These are phyloP conservation scores for Clarireedia homoeocarpa DNA, from an alignment of 2,329 filamentous ascomycete species.

Conservation along the genomic window DNA sequence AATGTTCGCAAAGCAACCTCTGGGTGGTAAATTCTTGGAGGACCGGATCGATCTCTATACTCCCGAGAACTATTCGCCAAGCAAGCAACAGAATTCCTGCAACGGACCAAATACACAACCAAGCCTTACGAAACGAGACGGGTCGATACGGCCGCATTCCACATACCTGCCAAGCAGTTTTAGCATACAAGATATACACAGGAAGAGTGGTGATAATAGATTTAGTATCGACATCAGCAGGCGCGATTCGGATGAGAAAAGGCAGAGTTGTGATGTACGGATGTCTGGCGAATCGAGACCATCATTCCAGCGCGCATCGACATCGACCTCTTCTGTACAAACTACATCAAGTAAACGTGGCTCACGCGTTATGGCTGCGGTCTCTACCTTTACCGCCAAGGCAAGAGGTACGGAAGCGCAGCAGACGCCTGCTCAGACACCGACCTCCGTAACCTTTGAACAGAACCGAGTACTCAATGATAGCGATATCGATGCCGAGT, in stretches of 20 bases:
- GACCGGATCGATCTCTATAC: constrained; percentile 30
- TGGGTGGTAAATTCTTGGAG: constrained; percentile 29
- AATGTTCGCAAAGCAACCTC: constrained; percentile 32
- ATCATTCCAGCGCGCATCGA: constrained; percentile 22
- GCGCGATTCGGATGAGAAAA: constrained; percentile 18
- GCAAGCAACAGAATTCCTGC: constrained; percentile 27
- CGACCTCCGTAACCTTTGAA: constrained; percentile 21
- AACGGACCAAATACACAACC: constrained; percentile 21
- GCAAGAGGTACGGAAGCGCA: constrained; percentile 24
- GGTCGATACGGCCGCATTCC: constrained; percentile 22
- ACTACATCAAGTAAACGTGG: constrained; percentile 37
- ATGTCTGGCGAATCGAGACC: constrained; percentile 11
- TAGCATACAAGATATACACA: constrained; percentile 28
- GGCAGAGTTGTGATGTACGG: neutral
- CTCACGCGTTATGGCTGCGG: constrained; percentile 53
- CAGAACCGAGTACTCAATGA: constrained; percentile 34
- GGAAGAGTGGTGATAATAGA: constrained; percentile 23
- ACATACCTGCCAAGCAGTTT: constrained; percentile 30
- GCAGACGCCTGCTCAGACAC: constrained; percentile 14
- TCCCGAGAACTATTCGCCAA: constrained; percentile 25
- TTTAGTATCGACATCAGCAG: constrained; percentile 23
- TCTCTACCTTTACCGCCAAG: constrained; percentile 54
- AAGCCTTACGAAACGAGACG: constrained; percentile 20
- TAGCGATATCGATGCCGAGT: constrained; percentile 48
- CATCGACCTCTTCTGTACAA: constrained; percentile 23